These are phyloP conservation scores for Rhynchospora breviuscula DNA, from an alignment of 176 grass and related monocot genomes.

Conservation along the genomic window DNA sequence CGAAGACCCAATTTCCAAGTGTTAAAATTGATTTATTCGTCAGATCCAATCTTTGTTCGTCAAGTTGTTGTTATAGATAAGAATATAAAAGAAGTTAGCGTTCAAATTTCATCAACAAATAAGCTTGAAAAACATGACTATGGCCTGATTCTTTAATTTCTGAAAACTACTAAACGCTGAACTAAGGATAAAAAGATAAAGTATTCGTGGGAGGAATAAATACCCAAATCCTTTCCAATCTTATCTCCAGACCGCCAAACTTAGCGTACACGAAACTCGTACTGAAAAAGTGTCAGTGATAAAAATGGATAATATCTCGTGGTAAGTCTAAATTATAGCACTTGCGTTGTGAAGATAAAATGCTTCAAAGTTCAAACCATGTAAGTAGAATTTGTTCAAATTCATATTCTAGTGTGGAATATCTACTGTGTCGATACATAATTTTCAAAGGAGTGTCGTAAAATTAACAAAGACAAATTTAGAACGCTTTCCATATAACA, in stretches of 20 bases:
- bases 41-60: no score
- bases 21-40: no score
- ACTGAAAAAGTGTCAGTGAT: background rate
- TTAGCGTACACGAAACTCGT: constrained; percentile 7
- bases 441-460: background rate
- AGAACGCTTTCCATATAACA: background rate
- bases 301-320: background rate
- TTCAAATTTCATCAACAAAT: no score
- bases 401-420: background rate
- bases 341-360: background rate
- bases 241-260: background rate
- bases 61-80: no score
- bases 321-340: background rate
- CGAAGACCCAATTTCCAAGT: no score
- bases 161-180: no score
- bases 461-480: background rate
- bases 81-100: no score
- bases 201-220: background rate
- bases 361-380: background rate
- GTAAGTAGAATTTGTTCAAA: background rate
- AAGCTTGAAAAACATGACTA: no score
- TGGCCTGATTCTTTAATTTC: no score
- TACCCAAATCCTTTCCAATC: background rate
- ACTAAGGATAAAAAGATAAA: background rate
- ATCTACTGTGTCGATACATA: no score